These are phyloP conservation scores for Yamadazyma laniorum DNA, from an alignment of 805 yeast species.

Conservation along the genomic window DNA sequence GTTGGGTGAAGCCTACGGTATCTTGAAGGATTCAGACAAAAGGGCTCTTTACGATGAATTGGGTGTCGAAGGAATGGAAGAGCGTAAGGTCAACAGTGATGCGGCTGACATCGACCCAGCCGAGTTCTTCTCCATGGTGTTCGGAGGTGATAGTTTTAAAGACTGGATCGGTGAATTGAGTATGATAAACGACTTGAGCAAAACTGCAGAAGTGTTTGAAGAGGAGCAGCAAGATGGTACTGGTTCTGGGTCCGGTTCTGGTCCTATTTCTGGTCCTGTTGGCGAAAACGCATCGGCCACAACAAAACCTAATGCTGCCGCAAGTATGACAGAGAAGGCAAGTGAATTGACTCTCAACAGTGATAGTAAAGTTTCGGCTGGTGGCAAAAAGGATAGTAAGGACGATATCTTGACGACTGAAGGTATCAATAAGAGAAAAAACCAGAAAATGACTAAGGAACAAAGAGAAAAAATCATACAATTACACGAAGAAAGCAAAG, in stretches of 20 bases:
- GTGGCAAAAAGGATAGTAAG: neutral
- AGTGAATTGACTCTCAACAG: constrained; percentile 14
- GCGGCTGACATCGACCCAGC: constrained; percentile 72
- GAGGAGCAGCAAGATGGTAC: constrained; percentile 21
- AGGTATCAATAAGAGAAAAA: constrained; percentile 27
- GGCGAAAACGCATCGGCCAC: neutral
- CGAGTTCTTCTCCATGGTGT: constrained; percentile 79
- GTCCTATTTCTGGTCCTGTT: constrained; percentile 4
- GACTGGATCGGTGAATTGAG: constrained; percentile 85
- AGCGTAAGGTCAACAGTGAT: constrained; percentile 60
- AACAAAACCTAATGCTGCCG: constrained; percentile 2
- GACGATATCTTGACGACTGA: constrained; percentile 18
- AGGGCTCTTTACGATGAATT: constrained; percentile 76
- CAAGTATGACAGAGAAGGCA: constrained; percentile 11
- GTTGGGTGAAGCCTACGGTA: constrained; percentile 65
- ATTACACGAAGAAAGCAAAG: constrained; percentile 54
- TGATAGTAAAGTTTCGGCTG: constrained; percentile 8
- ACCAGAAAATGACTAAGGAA: constrained; percentile 29
- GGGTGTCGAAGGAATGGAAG: constrained; percentile 63
- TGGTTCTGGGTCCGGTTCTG: neutral
- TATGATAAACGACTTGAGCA: constrained; percentile 69
- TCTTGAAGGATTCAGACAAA: constrained; percentile 68
- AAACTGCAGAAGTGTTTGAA: constrained; percentile 53
- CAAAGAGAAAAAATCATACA: constrained; percentile 50
- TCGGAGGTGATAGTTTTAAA: constrained; percentile 77